Base-by-base conservation (phyloP, 768 basidiomycete genomes). In the Suillus fuscotomentosus region DNA sequence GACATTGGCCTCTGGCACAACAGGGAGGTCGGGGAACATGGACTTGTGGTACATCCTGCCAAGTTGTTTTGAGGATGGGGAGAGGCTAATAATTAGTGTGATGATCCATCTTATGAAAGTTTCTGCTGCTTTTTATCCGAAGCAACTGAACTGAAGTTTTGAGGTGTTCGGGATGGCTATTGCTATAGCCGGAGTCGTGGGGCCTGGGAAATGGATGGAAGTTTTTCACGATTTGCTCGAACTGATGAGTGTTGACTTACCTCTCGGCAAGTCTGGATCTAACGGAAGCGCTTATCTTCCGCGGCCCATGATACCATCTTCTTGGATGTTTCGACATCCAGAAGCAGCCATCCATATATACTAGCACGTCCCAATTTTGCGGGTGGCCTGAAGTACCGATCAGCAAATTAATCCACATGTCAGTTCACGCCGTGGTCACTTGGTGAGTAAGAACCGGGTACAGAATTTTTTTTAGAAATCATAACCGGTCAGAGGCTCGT, bases 11-110 rank as follows among this genome's bases (percentile, higher is more conserved):
- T 83, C 81, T 3, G 85, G 83, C 5, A 80, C 62, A 0, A 77
- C 60, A 15, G 88, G 86, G 0, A 85, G 71, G 0, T 84, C 79
- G 5, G 87, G 86, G 66, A 79, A 89, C 41, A 77, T 75, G 5
- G 90, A 91, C 65, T 81, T 84, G 71, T 88, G 65, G 69, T 82
- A 74, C 88, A 90, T 89, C 53, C 34, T 50, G 60, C 36, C 60
- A 59, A 62, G 11, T 60, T 3, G 38, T 27, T 39, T 15, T 2
- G 22, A 17, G 57, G 5, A 38, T 41, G 10, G 15, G 34, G 56
- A 27, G n/a, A 62, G 22, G 31, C 56, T 60, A 24, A n/a, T 60
- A 42, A 38, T 38, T 10, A 42, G 41, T 42, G 27, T 5, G 56
- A 59, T 10, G 10, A 20, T 57, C 39, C 24, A 57, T 38, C n/a